Conservation (phyloP, 176 grass and related monocot species). For the Oryza coarctata region DNA sequence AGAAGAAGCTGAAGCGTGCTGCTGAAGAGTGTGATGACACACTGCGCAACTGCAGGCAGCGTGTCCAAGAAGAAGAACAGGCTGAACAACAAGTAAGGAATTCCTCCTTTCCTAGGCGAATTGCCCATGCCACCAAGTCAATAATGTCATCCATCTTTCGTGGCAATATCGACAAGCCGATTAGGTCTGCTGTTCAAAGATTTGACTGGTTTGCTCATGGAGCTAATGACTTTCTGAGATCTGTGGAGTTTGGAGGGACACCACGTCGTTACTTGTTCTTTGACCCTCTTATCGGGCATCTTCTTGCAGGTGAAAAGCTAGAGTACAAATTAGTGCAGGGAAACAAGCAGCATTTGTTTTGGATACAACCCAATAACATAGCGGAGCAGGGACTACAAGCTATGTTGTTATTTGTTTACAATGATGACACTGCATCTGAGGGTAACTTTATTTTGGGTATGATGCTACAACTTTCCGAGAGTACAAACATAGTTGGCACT, state of each 20-base stretch:
- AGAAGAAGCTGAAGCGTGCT: background rate
- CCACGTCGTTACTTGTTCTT: background rate
- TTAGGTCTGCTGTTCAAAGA: background rate
- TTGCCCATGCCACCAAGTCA: background rate
- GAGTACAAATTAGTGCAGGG: background rate
- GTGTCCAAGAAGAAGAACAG: background rate
- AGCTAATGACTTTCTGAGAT: background rate
- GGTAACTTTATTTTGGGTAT: background rate
- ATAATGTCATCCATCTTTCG: background rate
- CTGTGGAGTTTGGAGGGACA: background rate
- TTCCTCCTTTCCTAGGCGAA: background rate
- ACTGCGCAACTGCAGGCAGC: background rate
- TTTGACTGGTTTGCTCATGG: constrained; percentile 3
- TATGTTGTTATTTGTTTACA: background rate
- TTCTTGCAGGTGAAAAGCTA: background rate
- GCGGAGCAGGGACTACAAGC: background rate
- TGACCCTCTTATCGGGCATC: background rate
- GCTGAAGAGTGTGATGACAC: constrained; percentile 8
- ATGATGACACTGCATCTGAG: background rate
- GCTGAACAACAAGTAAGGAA: background rate
- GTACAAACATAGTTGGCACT: constrained; percentile 1
- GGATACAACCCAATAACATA: background rate
- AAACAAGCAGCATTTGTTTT: background rate
- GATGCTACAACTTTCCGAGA: background rate
- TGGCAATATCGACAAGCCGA: too few species aligned